Percentiles rank a stretch among this genome's conserved stretches.
These are phyloP conservation scores for Boletus fagicola DNA, from an alignment of 768 basidiomycete genomes.

Conservation along the genomic window DNA sequence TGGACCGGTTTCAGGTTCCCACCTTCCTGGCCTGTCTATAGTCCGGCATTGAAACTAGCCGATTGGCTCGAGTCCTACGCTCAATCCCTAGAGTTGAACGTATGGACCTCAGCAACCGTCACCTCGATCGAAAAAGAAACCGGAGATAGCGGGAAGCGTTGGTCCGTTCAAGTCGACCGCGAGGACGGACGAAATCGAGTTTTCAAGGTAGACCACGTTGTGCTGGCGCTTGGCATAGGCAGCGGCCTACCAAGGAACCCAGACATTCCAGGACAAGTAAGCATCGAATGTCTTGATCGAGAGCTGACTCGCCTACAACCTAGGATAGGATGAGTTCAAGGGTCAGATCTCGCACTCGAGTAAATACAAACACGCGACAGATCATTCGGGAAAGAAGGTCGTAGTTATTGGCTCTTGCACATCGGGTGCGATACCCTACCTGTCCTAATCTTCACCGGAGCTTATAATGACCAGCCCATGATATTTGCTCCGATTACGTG, in stretches of 20 bases:
- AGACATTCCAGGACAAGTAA: constrained; percentile 42
- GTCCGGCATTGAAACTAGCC: constrained; percentile 56
- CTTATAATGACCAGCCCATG: constrained; percentile 39
- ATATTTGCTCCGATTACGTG: constrained; percentile 47
- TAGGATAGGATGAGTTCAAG: constrained; percentile 52
- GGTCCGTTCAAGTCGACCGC: constrained; percentile 43
- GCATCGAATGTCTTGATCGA: background rate
- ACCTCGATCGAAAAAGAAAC: constrained; percentile 26
- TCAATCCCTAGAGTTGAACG: constrained; percentile 56
- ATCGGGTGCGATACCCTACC: constrained; percentile 41
- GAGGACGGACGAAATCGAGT: constrained; percentile 34
- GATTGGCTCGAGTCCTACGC: constrained; percentile 70
- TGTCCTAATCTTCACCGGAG: background rate
- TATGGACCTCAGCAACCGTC: constrained; percentile 54
- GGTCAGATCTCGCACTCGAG: constrained; percentile 62
- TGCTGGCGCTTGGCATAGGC: constrained; percentile 49
- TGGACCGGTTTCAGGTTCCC: constrained; percentile 45
- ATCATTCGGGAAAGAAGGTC: constrained; percentile 67
- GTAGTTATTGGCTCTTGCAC: constrained; percentile 68
- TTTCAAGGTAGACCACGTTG: constrained; percentile 48
- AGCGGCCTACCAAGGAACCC: constrained; percentile 46
- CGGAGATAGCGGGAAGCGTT: constrained; percentile 36
- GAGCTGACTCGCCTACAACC: constrained; percentile 1
- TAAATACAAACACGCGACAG: constrained; percentile 51
- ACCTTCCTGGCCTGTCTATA: constrained; percentile 55